phyloP scores from a whole-genome alignment of 768 basidiomycete genomes.

The Lactifluus volemus region DNA sequence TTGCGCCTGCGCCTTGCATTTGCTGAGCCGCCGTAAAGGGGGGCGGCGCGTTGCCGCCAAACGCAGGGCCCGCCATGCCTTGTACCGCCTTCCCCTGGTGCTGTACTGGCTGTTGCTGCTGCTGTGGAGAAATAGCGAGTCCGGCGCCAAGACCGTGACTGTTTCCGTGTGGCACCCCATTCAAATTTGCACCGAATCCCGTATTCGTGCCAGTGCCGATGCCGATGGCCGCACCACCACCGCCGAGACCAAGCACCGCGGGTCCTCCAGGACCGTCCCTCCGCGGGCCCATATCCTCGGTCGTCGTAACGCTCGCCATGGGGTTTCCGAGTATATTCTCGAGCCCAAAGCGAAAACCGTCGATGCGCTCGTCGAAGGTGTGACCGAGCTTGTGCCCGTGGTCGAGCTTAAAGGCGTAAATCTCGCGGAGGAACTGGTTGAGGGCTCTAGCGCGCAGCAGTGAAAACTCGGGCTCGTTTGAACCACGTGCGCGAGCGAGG shows the following conservation, averaged over 20 bases:
- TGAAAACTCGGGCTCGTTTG: conserved; percentile 60
- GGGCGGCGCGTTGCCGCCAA: neutral
- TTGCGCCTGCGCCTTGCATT: neutral
- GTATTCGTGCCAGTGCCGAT: neutral
- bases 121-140: neutral
- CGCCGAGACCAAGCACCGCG: neutral
- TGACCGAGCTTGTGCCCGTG: conserved; percentile 33
- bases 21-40: neutral
- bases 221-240: neutral
- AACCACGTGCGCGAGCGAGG: conserved; percentile 59
- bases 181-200: neutral
- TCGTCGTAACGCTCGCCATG: conserved; percentile 12
- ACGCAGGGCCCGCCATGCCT: neutral
- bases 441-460: conserved; percentile 47
- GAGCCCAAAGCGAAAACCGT: conserved; percentile 31
- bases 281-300: neutral
- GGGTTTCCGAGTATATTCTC: conserved; percentile 41
- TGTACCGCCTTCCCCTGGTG: neutral
- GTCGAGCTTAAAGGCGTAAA: conserved; percentile 49
- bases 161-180: neutral
- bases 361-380: conserved; percentile 29
- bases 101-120: neutral
- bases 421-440: conserved; percentile 59
- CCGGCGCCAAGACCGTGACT: neutral
- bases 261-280: neutral